Conservation (phyloP, 768 basidiomycete genomes). For the Scleroderma citrinum region DNA sequence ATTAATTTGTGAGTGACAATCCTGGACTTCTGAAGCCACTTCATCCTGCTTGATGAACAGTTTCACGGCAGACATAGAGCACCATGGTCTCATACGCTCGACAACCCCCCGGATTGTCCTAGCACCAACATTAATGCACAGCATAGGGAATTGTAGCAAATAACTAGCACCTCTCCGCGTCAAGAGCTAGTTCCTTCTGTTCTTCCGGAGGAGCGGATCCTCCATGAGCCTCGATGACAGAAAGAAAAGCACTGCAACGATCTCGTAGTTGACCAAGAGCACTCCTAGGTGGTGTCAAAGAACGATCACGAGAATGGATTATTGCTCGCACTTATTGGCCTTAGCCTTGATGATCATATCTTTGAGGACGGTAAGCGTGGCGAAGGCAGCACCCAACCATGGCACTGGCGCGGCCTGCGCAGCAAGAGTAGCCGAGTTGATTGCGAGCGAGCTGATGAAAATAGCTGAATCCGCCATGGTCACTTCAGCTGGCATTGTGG, state of each 20-base stretch:
- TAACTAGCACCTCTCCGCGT: conserved; percentile 28
- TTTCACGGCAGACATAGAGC: conserved; percentile 32
- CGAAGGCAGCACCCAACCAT: conserved; percentile 38
- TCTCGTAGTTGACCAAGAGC: conserved; percentile 41
- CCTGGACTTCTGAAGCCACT: conserved; percentile 38
- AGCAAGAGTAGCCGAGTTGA: conserved; percentile 35
- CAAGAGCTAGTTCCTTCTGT: conserved; percentile 28
- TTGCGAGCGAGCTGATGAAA: conserved; percentile 6
- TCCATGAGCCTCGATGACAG: conserved; percentile 32
- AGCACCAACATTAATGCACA: conserved; percentile 4
- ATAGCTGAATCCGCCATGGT: conserved; percentile 9
- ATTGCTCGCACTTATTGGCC: conserved; percentile 37
- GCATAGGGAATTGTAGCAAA: neutral
- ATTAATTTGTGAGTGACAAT: conserved; percentile 39
- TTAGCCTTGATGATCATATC: conserved; percentile 42
- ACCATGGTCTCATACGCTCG: conserved; percentile 40
- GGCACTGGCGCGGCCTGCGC: conserved; percentile 46
- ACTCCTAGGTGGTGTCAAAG: conserved; percentile 25
- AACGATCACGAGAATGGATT: neutral
- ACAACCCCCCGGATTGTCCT: conserved; percentile 33
- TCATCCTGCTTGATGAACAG: conserved; percentile 43
- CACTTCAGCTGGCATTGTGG: conserved; percentile 4
- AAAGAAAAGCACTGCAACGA: conserved; percentile 39
- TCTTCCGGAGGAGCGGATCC: conserved; percentile 23
- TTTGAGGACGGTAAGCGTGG: conserved; percentile 38